These are phyloP conservation scores for Apiospora koreana DNA, from an alignment of 2,329 filamentous ascomycete species.

Conservation along the genomic window DNA sequence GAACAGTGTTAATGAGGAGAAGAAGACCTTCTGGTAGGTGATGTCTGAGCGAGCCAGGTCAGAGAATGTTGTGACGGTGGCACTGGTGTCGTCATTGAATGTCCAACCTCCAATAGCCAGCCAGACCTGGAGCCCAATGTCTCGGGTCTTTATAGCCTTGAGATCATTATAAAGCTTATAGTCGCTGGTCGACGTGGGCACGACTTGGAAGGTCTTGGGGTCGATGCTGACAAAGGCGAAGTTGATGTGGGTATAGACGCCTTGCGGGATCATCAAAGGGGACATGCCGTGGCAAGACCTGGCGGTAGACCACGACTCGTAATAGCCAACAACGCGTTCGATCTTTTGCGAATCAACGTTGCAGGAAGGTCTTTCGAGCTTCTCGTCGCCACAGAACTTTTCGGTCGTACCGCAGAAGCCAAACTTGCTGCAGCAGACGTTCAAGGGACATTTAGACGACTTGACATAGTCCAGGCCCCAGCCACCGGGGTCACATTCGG, in stretches of 20 bases:
- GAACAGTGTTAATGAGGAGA: constrained; percentile 1
- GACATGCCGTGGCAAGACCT: not conserved
- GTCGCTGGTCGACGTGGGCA: constrained; percentile 13
- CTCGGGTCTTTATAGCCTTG: constrained; percentile 30
- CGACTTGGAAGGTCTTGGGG: constrained; percentile 28
- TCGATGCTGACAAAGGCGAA: constrained; percentile 37
- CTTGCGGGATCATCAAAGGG: not conserved
- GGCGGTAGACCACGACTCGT: not conserved
- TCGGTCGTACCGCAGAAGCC: constrained; percentile 7
- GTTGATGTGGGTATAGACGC: constrained; percentile 17
- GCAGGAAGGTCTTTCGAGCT: not conserved
- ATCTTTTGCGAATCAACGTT: not conserved
- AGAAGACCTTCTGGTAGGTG: not conserved
- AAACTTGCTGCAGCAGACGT: not conserved
- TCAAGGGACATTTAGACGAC: not conserved
- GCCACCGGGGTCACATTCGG: not conserved
- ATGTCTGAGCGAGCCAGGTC: not conserved
- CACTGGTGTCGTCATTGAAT: not conserved
- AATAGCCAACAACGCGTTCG: not conserved
- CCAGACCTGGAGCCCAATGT: not conserved
- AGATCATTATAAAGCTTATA: constrained; percentile 29
- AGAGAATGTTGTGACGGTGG: not conserved
- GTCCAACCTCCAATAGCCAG: not conserved
- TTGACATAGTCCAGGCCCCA: not conserved
- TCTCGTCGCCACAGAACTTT: not conserved